Evolutionary conservation across 768 basidiomycete species (phyloP), one percentile per base, ranked within the genome.

Genomic region (Tylopilus vinaceipallidus): DNA sequence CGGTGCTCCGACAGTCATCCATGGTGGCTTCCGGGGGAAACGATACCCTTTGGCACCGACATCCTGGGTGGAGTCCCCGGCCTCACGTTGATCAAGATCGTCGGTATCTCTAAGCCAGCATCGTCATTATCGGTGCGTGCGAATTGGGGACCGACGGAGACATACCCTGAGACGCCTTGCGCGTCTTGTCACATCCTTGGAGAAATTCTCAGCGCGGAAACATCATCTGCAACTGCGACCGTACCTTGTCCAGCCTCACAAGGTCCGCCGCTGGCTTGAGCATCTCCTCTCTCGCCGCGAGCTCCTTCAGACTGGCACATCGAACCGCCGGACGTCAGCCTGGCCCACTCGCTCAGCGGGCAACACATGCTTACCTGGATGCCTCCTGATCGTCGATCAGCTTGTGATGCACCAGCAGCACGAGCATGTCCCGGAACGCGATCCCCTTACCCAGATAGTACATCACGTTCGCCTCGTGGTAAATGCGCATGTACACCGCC

Each of bases 381-480:
- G 95, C 95, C 26, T 92, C 88, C 23, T 81, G 81, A 68, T 97
- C 93, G 42, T 91, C 80, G 54, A 98, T 92, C 45, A 98, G 71
- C 66, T 91, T 94, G 71, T 98, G 86, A 64, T 97, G 95, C 1
- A 91, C 87, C 34, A 98, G 72, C 38, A 98, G 71, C 29, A 88
- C 64, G 3, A 98, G 77, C 90, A 95, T 95, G 38, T 83, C 80
- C 1, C 84, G 90, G 73, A 98, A 98, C 20, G 91, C 88, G 52
- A 98, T 91, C 10, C 94, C 94, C 44, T 81, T 77, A 1, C 83
- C 82, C 26, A 76, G 78, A 52, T 86, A 79, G 53, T 84, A 82
- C 3, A 83, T 78, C 27, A 94, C 79, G 56, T 72, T 74, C 2
- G 95, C 94, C 73, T 98, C 95, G 61, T 95, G 88, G 59, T 87